Conservation (phyloP, 345 rosid species). For the Eucalyptus pauciflora region DNA sequence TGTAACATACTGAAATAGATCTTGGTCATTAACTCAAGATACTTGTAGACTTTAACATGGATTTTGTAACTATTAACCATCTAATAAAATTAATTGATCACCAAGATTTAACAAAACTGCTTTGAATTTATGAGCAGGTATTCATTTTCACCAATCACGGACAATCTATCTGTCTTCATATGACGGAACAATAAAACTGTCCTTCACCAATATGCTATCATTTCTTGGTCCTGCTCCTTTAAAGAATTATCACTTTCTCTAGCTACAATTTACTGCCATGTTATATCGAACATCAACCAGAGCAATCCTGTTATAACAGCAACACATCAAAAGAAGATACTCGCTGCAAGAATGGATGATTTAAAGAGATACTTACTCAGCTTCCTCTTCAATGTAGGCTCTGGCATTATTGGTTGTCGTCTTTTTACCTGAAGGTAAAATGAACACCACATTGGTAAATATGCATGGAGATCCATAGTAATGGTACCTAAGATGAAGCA, state of each 20-base stretch:
- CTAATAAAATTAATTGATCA: neutral
- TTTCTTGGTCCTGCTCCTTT: neutral
- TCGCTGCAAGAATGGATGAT: neutral
- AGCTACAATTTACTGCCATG: neutral
- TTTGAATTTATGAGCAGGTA: neutral
- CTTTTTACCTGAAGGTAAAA: conserved; percentile 42
- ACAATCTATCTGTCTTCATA: neutral
- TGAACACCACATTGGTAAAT: neutral
- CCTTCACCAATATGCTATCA: neutral
- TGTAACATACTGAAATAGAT: neutral
- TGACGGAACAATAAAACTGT: neutral
- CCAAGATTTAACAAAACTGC: neutral
- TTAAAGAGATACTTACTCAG: conserved; percentile 49
- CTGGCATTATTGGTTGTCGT: conserved; percentile 20
- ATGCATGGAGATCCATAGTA: neutral
- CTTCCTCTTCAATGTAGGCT: conserved; percentile 71
- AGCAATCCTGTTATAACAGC: neutral
- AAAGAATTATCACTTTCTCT: neutral
- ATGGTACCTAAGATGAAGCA: neutral
- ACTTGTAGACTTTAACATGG: neutral
- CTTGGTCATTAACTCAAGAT: neutral
- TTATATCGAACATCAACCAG: neutral
- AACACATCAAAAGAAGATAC: neutral
- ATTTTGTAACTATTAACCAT: neutral
- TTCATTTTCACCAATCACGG: neutral